Evolutionary conservation across 1,139 yeast genomes (phyloP).

Genomic region (Taphrina sp.): DNA sequence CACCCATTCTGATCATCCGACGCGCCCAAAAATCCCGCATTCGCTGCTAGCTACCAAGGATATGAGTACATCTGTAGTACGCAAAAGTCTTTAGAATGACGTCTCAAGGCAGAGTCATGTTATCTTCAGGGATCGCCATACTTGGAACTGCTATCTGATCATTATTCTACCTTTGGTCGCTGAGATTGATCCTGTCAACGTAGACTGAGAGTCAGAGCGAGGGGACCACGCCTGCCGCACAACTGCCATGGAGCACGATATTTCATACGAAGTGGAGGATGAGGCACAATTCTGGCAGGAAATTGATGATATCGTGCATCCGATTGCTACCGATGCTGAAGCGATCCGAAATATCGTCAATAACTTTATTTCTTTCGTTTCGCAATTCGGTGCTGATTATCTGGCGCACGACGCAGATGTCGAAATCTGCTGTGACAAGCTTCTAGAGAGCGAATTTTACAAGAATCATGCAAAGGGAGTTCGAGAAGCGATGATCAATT

Average conservation of each 20-base stretch:
- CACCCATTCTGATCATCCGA: too few relatives aligned
- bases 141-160: too few relatives aligned
- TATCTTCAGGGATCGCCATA: too few relatives aligned
- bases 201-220: too few relatives aligned
- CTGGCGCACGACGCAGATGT: slow-evolving; percentile 43
- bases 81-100: too few relatives aligned
- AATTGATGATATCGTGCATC: slow-evolving; percentile 35
- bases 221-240: too few relatives aligned
- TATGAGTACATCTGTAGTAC: too few relatives aligned
- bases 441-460: slow-evolving; percentile 43
- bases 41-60: too few relatives aligned
- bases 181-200: too few relatives aligned
- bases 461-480: slow-evolving; percentile 42
- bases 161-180: too few relatives aligned
- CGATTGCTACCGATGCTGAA: slow-evolving; percentile 31
- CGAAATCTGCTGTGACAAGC: slow-evolving; percentile 41
- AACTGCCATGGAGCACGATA: slow-evolving; percentile 18
- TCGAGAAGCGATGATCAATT: slow-evolving; percentile 41
- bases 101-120: too few relatives aligned
- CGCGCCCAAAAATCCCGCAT: too few relatives aligned
- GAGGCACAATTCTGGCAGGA: slow-evolving; percentile 32
- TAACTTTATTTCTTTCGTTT: slow-evolving; percentile 42
- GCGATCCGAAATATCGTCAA: slow-evolving; percentile 38
- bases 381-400: slow-evolving; percentile 41
- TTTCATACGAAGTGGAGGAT: slow-evolving; percentile 22